A percentile compares a stretch with the other conserved stretches of the same genome.
phyloP scores from a whole-genome alignment of 352 stramenopile genomes.

The Blastocystis sp. region DNA sequence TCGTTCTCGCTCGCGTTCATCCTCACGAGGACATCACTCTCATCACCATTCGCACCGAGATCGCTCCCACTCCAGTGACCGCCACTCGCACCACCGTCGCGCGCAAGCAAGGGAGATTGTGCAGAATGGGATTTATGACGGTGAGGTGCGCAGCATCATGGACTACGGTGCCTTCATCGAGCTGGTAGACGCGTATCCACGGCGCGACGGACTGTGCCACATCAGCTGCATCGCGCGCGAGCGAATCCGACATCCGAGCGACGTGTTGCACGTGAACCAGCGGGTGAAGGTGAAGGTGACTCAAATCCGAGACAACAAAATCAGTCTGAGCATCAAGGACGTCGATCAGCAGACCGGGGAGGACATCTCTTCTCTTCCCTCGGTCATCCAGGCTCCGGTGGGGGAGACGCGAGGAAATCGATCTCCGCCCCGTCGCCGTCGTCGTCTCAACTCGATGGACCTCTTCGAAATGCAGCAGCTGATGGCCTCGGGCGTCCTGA shows the following conservation, averaged over 20 bases:
- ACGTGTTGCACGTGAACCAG: slow-evolving; percentile 78
- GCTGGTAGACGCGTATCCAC: slow-evolving; percentile 69
- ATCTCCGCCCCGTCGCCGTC: slow-evolving; percentile 68
- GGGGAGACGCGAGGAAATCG: neutral
- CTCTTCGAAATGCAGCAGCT: slow-evolving; percentile 93
- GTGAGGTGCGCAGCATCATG: slow-evolving; percentile 83
- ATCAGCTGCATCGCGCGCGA: slow-evolving; percentile 81
- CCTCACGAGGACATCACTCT: neutral
- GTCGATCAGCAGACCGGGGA: slow-evolving; percentile 86
- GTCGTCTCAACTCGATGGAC: slow-evolving; percentile 88
- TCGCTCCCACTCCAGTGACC: neutral
- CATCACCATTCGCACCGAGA: neutral
- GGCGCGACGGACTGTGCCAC: slow-evolving; percentile 84
- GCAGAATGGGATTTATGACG: slow-evolving; percentile 87
- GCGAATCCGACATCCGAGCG: slow-evolving; percentile 77
- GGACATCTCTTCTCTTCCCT: slow-evolving; percentile 74
- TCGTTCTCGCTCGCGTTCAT: neutral
- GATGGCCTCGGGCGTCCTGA: slow-evolving; percentile 93
- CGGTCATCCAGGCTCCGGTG: neutral
- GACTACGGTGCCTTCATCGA: slow-evolving; percentile 95
- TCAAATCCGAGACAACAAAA: slow-evolving; percentile 69
- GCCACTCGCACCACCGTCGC: neutral
- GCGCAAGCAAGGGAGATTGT: neutral
- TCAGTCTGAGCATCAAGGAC: slow-evolving; percentile 91
- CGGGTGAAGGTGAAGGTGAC: slow-evolving; percentile 85